phyloP scores from a whole-genome alignment of 768 basidiomycete species.

The Amyloporia xantha region DNA sequence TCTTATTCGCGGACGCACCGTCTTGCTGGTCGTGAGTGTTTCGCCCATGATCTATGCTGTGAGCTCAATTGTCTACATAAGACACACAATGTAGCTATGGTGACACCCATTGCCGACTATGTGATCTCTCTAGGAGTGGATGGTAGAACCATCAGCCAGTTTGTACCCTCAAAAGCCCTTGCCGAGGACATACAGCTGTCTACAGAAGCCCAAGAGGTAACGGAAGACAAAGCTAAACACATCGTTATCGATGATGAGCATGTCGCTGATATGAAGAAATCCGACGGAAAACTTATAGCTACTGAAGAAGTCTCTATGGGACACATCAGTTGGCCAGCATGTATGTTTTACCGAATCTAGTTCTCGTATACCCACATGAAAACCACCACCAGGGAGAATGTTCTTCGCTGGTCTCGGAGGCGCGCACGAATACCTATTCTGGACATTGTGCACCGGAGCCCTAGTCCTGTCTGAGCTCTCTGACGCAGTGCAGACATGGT shows the following conservation, averaged over 20 bases:
- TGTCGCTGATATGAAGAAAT: no score
- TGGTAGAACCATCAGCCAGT: no score
- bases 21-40: constrained; percentile 43
- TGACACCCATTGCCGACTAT: constrained; percentile 43
- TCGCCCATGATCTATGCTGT: background rate
- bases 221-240: constrained; percentile 17
- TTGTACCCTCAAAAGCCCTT: constrained; percentile 39
- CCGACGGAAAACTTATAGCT: constrained; percentile 29
- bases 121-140: constrained; percentile 51
- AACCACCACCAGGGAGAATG: constrained; percentile 29
- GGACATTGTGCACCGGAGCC: constrained; percentile 17
- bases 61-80: constrained; percentile 38
- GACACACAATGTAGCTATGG: constrained; percentile 47
- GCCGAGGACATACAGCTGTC: constrained; percentile 30
- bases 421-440: constrained; percentile 19
- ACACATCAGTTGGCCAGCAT: constrained; percentile 29
- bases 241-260: constrained; percentile 16
- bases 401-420: constrained; percentile 25
- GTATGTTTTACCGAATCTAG: no score
- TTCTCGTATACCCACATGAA: background rate
- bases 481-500: constrained; percentile 25
- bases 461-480: constrained; percentile 12
- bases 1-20: constrained; percentile 38
- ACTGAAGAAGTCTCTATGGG: constrained; percentile 32
- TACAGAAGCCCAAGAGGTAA: constrained; percentile 11